phyloP scores from a whole-genome alignment of 345 rosid species.

The Geranium brycei region DNA sequence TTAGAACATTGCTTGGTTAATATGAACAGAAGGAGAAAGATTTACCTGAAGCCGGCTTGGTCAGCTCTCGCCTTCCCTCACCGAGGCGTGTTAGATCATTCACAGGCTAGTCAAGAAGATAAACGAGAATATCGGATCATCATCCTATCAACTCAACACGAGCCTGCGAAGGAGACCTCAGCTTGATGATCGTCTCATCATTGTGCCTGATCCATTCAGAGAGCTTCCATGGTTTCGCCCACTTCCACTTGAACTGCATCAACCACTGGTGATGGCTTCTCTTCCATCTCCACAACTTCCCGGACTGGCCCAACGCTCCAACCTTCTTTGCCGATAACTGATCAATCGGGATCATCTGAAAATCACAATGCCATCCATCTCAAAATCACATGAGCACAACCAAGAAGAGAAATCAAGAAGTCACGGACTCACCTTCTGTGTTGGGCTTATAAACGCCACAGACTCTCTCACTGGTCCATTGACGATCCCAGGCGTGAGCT shows the following conservation, averaged over 20 bases:
- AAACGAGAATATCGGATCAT: constrained; percentile 12
- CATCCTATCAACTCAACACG: constrained; percentile 19
- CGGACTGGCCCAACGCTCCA: constrained; percentile 33
- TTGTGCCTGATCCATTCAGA: constrained; percentile 71
- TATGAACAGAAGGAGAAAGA: no score
- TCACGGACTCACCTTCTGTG: constrained; percentile 29
- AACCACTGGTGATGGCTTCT: constrained; percentile 84
- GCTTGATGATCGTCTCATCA: constrained; percentile 43
- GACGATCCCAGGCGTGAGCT: constrained; percentile 44
- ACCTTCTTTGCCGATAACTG: constrained; percentile 38
- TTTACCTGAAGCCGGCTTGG: no score
- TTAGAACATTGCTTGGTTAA: no score
- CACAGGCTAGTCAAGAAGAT: constrained; percentile 2
- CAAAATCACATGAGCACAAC: neutral
- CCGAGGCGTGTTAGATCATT: neutral
- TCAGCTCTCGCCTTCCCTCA: no score
- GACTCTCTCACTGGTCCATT: constrained; percentile 42
- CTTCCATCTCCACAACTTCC: constrained; percentile 84
- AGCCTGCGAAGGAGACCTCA: constrained; percentile 34
- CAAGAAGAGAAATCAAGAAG: neutral
- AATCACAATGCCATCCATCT: constrained; percentile 9
- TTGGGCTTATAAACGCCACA: constrained; percentile 38
- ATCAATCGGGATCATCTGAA: constrained; percentile 51
- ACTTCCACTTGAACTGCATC: constrained; percentile 80
- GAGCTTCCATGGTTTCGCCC: constrained; percentile 87